Percentiles rank a stretch among this genome's conserved stretches.
These are phyloP conservation scores for Cytospora chrysosperma DNA, from an alignment of 2,329 filamentous ascomycete species.

Conservation along the genomic window DNA sequence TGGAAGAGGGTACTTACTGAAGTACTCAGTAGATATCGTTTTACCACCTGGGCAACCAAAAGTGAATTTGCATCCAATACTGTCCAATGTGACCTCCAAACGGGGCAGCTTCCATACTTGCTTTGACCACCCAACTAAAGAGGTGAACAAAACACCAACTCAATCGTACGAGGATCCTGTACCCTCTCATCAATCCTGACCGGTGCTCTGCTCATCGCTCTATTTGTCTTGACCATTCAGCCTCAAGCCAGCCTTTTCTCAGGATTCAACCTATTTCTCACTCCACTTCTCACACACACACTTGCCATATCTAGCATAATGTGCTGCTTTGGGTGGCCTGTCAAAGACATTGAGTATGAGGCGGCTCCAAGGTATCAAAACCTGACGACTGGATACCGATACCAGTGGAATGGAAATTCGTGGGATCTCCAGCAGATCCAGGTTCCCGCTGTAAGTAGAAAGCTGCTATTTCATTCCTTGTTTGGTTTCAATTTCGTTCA, in stretches of 20 bases:
- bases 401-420: constrained; percentile 41
- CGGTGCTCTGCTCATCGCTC: not conserved
- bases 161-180: not conserved
- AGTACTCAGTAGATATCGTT: no score
- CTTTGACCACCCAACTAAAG: not conserved
- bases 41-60: no score
- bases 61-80: not conserved
- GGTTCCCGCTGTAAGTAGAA: constrained; percentile 35
- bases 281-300: no score
- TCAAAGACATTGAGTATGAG: constrained; percentile 47
- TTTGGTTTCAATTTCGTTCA: not conserved
- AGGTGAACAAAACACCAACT: not conserved
- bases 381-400: constrained; percentile 35
- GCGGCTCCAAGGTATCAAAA: constrained; percentile 37
- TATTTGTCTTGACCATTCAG: not conserved
- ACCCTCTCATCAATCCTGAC: not conserved
- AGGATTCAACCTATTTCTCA: not conserved
- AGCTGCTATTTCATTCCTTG: constrained; percentile 1
- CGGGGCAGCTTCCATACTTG: not conserved
- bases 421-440: constrained; percentile 38
- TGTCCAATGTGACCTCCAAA: no score
- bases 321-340: constrained; percentile 55
- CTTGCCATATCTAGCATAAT: constrained; percentile 34
- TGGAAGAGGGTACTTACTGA: not conserved
- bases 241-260: not conserved